Percentiles rank a stretch among this genome's conserved stretches.
Conservation (phyloP, 345 rosid genomes). For the Xanthoceras sorbifolium region DNA sequence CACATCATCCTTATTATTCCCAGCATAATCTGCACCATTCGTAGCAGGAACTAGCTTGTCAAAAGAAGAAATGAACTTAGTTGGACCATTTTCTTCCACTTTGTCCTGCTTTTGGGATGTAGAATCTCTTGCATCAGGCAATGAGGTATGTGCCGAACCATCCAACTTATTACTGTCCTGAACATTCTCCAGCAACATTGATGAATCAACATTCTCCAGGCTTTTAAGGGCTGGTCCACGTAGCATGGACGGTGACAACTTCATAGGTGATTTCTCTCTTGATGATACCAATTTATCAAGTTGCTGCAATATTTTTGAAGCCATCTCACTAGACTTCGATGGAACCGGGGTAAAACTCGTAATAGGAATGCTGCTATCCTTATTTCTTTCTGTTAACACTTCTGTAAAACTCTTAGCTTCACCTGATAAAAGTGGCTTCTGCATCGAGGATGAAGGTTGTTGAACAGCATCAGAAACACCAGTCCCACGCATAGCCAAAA, state of each 20-base stretch:
- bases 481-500: conserved; percentile 30
- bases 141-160: conserved; percentile 18
- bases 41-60: conserved; percentile 34
- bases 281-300: conserved; percentile 62
- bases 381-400: conserved; percentile 41
- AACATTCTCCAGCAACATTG: conserved; percentile 46
- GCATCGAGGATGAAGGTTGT: conserved; percentile 30
- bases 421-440: conserved; percentile 28
- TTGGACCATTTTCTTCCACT: conserved; percentile 41
- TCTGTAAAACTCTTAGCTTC: conserved; percentile 34
- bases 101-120: conserved; percentile 40
- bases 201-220: conserved; percentile 62
- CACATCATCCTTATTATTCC: conserved; percentile 29
- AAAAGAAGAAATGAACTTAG: conserved; percentile 26
- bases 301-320: conserved; percentile 77
- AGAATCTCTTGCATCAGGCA: conserved; percentile 34
- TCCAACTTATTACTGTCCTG: conserved; percentile 38
- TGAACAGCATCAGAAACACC: conserved; percentile 34
- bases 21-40: conserved; percentile 34
- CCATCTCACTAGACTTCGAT: conserved; percentile 76
- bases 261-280: conserved; percentile 71
- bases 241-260: conserved; percentile 76
- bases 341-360: conserved; percentile 56
- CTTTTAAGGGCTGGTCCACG: conserved; percentile 79
- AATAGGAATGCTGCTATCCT: conserved; percentile 36